Evolutionary conservation across 2,329 filamentous ascomycete genomes (phyloP).

Genomic region (Aspergillus calidoustus): DNA sequence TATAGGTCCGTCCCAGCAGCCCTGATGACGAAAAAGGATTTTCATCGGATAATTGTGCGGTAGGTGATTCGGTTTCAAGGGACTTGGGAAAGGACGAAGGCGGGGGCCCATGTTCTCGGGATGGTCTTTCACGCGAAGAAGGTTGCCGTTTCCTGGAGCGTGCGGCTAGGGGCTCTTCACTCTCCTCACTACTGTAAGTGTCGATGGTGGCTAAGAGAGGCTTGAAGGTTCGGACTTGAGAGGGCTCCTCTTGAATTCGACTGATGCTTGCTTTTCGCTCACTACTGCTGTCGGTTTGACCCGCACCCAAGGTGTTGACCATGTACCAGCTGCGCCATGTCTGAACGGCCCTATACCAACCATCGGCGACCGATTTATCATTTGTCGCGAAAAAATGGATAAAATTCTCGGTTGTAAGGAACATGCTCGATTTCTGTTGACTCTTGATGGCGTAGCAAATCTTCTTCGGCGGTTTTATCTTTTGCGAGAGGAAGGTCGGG

Average conservation of each 20-base stretch:
- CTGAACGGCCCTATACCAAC: conserved; percentile 74
- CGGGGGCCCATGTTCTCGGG: conserved; percentile 35
- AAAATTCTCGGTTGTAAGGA: conserved; percentile 80
- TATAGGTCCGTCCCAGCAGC: conserved; percentile 46
- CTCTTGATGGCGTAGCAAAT: conserved; percentile 88
- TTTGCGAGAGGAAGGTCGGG: conserved; percentile 67
- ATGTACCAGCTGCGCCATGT: conserved; percentile 92
- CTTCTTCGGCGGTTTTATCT: conserved; percentile 81
- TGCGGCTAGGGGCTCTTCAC: conserved; percentile 23
- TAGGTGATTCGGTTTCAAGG: conserved; percentile 28
- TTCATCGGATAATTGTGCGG: conserved; percentile 30
- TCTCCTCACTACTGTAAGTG: conserved; percentile 37
- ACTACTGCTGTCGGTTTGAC: conserved; percentile 42
- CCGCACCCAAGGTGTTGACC: conserved; percentile 69
- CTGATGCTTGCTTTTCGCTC: conserved; percentile 22
- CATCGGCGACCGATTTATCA: conserved; percentile 67
- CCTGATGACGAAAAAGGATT: conserved; percentile 42
- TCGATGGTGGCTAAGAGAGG: conserved; percentile 68
- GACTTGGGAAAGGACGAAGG: conserved; percentile 35
- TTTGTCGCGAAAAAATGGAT: conserved; percentile 91
- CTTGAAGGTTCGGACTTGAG: conserved; percentile 55
- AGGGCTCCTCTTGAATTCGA: conserved; percentile 18
- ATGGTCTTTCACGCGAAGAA: conserved; percentile 34
- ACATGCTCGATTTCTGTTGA: conserved; percentile 85
- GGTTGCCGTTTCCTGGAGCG: conserved; percentile 28